phyloP scores from a whole-genome alignment of 495 filamentous ascomycete genomes.

The Hypoxylon subgilvum region DNA sequence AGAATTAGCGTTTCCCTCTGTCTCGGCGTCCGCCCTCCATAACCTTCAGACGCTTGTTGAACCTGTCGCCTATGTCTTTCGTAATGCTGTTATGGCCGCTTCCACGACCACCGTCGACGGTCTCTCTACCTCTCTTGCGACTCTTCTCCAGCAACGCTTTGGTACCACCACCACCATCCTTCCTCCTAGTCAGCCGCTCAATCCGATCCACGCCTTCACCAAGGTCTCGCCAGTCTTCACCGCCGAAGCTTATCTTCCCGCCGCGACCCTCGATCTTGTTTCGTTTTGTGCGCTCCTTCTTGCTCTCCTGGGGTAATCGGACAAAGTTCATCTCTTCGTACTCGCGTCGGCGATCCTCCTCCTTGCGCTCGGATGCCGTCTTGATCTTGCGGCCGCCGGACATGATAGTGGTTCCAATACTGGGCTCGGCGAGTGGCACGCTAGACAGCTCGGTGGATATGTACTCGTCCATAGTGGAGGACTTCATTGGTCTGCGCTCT shows the following conservation, averaged over 20 bases:
- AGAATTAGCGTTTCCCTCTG: constrained; percentile 48
- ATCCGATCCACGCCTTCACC: constrained; percentile 80
- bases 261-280: constrained; percentile 50
- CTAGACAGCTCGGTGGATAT: constrained; percentile 77
- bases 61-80: constrained; percentile 66
- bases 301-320: constrained; percentile 78
- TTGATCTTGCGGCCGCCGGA: constrained; percentile 73
- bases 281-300: constrained; percentile 70
- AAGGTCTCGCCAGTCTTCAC: constrained; percentile 82
- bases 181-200: constrained; percentile 70
- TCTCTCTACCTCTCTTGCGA: constrained; percentile 70
- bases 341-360: constrained; percentile 71
- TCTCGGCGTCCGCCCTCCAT: constrained; percentile 64
- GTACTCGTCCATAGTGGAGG: constrained; percentile 84
- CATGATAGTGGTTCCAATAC: constrained; percentile 82
- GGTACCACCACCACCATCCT: constrained; percentile 57
- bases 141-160: constrained; percentile 75
- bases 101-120: constrained; percentile 62
- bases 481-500: constrained; percentile 66
- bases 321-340: constrained; percentile 92
- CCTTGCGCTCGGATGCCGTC: constrained; percentile 68
- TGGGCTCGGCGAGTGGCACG: constrained; percentile 78
- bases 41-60: constrained; percentile 76
- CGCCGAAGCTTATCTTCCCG: constrained; percentile 67
- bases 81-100: constrained; percentile 52